Conservation (phyloP, 345 rosid species). For the Brassica nigra region DNA sequence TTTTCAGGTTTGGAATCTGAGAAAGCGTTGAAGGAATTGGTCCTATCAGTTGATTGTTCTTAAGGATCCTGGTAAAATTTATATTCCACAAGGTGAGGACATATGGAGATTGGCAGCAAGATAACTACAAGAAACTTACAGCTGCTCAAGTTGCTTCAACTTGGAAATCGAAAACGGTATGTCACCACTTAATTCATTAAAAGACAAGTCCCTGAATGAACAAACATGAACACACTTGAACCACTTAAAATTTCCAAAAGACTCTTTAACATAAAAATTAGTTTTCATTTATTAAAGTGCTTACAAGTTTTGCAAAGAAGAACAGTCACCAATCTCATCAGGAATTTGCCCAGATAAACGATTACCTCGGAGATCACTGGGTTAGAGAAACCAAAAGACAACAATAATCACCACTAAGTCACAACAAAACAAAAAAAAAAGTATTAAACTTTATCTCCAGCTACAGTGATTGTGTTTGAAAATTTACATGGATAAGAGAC, state of each 20-base stretch:
- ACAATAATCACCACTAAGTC: neutral
- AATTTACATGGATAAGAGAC: constrained; percentile 63
- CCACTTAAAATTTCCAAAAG: neutral
- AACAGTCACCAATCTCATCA: constrained; percentile 95
- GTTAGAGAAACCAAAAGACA: constrained; percentile 4
- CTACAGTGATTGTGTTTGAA: constrained; percentile 9
- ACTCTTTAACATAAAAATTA: neutral
- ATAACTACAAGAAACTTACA: constrained; percentile 54
- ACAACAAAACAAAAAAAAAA: constrained; percentile 6
- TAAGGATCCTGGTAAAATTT: constrained; percentile 54
- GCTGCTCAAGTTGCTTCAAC: constrained; percentile 74
- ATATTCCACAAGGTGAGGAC: constrained; percentile 13
- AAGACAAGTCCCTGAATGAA: constrained; percentile 70
- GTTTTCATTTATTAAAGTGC: constrained; percentile 21
- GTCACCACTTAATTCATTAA: constrained; percentile 84
- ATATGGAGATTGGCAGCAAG: neutral
- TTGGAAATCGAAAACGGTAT: constrained; percentile 90
- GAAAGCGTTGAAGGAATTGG: constrained; percentile 91
- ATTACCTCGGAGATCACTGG: constrained; percentile 79
- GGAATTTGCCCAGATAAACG: constrained; percentile 90
- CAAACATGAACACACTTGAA: constrained; percentile 25
- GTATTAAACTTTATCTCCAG: constrained; percentile 1
- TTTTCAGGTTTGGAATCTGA: constrained; percentile 90
- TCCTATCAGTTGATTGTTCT: constrained; percentile 86
- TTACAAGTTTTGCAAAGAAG: constrained; percentile 73